These are phyloP conservation scores for Sugiyamaella smithiae DNA, from an alignment of 805 yeast species.

Conservation along the genomic window DNA sequence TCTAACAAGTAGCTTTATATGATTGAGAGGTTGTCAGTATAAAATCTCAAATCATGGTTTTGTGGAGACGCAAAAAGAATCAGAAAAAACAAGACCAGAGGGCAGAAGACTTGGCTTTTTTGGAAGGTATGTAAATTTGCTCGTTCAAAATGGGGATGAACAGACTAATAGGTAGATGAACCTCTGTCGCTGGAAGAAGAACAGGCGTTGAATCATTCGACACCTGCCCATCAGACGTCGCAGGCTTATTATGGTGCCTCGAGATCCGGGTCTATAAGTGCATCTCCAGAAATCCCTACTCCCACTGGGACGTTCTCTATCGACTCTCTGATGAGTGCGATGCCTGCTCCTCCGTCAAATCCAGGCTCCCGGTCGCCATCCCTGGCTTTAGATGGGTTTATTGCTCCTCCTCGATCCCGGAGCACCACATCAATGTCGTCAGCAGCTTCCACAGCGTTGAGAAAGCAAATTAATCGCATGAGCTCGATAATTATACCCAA, in stretches of 20 bases:
- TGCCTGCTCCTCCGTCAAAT: not conserved
- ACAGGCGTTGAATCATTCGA: slow-evolving; percentile 21
- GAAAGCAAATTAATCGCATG: not conserved
- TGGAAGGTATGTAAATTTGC: not conserved
- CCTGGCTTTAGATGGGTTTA: not conserved
- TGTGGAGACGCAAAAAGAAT: slow-evolving; percentile 3
- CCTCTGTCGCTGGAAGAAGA: slow-evolving; percentile 25
- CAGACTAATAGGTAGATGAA: slow-evolving; percentile 17
- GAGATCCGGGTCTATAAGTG: slow-evolving; percentile 3
- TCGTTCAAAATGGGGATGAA: not conserved
- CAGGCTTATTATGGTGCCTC: slow-evolving; percentile 11
- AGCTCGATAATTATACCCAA: slow-evolving; percentile 2
- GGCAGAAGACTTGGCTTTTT: not conserved
- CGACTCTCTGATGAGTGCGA: slow-evolving; percentile 14
- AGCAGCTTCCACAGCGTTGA: not conserved
- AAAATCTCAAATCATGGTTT: not conserved
- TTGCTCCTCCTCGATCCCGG: not conserved
- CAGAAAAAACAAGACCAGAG: not conserved
- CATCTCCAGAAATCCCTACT: slow-evolving; percentile 7
- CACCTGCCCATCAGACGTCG: slow-evolving; percentile 18
- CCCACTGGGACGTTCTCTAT: slow-evolving; percentile 23
- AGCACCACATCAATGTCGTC: slow-evolving; percentile 1
- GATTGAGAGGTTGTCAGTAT: too few relatives aligned
- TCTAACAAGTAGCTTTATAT: too few relatives aligned
- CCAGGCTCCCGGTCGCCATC: slow-evolving; percentile 5